Percentiles rank a stretch among this genome's conserved stretches.
Conservation (phyloP, 2,329 filamentous ascomycete genomes). For the Endocalyx cinctus region DNA sequence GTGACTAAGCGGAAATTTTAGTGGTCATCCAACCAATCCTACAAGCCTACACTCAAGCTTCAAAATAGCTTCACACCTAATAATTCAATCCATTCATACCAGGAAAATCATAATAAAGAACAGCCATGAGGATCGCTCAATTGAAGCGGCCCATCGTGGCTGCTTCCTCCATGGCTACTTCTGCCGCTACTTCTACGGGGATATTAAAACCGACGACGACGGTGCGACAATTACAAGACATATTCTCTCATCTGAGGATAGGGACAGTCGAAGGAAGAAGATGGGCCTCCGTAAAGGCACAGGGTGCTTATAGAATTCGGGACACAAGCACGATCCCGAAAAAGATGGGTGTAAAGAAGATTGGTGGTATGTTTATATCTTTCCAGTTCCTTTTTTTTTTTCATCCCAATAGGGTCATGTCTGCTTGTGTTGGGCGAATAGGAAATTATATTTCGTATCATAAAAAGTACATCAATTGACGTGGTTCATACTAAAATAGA, state of each 20-base stretch:
- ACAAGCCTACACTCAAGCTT: too few relatives aligned
- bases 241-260: conserved; percentile 26
- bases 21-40: conserved; percentile 9
- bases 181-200: conserved; percentile 14
- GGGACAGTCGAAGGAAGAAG: conserved; percentile 44
- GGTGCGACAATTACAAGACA: conserved; percentile 30
- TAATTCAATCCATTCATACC: too few relatives aligned
- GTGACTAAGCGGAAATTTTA: conserved; percentile 37
- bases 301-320: conserved; percentile 63
- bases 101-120: too few relatives aligned
- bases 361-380: conserved; percentile 63
- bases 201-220: conserved; percentile 13
- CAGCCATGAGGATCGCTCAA: conserved; percentile 38
- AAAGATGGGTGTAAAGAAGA: conserved; percentile 91
- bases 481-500: too few relatives aligned
- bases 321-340: conserved; percentile 62
- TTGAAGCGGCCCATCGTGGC: conserved; percentile 39
- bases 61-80: too few relatives aligned
- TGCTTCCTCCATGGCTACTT: conserved; percentile 24
- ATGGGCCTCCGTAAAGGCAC: conserved; percentile 57
- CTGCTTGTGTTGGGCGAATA: too few relatives aligned
- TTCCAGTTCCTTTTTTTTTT: too few relatives aligned
- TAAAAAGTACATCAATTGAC: too few relatives aligned
- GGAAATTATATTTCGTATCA: too few relatives aligned
- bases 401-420: too few relatives aligned